Evolutionary conservation across 306 rosid species (phyloP).

Genomic region (Casuarina glauca): DNA sequence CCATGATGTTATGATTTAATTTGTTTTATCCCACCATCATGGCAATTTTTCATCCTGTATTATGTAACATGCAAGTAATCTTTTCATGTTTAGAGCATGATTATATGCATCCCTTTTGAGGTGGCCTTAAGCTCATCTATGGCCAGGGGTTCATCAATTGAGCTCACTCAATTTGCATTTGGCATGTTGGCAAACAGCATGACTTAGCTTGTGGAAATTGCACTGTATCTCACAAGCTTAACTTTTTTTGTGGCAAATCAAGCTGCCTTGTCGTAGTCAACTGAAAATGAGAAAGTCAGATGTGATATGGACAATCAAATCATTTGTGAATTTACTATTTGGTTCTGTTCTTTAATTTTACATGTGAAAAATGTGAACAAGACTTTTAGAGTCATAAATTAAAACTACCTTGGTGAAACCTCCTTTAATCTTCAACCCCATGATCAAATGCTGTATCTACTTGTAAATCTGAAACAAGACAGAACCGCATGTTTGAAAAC

Average conservation of each 20-base stretch:
- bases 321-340: not conserved
- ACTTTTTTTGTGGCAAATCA: not conserved
- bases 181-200: not conserved
- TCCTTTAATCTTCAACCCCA: not conserved
- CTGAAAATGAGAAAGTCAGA: not conserved
- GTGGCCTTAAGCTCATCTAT: not conserved
- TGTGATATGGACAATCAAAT: not conserved
- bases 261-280: not conserved
- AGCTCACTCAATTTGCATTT: not conserved
- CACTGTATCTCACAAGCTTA: not conserved
- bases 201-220: not conserved
- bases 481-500: not conserved
- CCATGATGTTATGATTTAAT: not conserved
- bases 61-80: not conserved
- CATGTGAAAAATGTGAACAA: not conserved
- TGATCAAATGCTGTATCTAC: not conserved
- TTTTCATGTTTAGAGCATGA: not conserved
- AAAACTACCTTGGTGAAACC: not conserved
- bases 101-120: slow-evolving; percentile 1
- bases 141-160: not conserved
- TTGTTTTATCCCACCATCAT: not conserved
- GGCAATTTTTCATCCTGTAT: not conserved
- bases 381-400: not conserved
- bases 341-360: not conserved
- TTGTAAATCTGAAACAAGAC: not conserved